Base-by-base conservation (phyloP, 352 stramenopile genomes). In the Phytophthora hybrid region DNA sequence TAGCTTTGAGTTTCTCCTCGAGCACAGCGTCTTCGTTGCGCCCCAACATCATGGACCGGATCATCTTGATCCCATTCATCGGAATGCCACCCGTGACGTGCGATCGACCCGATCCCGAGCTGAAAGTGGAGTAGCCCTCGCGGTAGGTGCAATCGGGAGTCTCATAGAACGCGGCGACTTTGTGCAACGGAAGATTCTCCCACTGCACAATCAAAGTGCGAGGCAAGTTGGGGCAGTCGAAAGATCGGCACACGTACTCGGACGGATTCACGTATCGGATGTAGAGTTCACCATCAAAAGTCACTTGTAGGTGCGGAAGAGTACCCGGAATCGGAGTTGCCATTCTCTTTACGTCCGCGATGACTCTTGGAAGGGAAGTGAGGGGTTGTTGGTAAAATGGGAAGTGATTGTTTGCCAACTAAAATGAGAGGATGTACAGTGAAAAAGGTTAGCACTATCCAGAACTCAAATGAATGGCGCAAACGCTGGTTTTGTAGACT, bases 101-200 rank as follows among this genome's bases (percentile, higher is more conserved):
- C 5, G 2, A 1, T 21, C 62, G 39, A 5, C 5, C 3, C 39
- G 62, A 61, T 11, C 51, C 62, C 23, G 62, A 55, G n/a, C 62
- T 37, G 52, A 62, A 46, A 4, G 52, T 62, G 37, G n/a, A 47
- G 16, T 69, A 51, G 41, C 54, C 54, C 11, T 16, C 18, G 39
- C 31, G 37, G 32, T 64, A 63, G 4, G 53, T 70, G 44, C 54
- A 70, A 21, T 71, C 63, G 7, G 13, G n/a, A 2, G 54, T 71
- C 46, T 71, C 63, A 10, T 71, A 71, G 32, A 64, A 71, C 14
- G 63, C 55, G 11, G 63, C 63, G 9, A 63, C 46, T 53, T 71
- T 58, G 41, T 71, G 19, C 31, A 71, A 26, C 14, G 63, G 54
- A n/a, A 69, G 52, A 34, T 63, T 8, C 23, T 6, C 44, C 63